Evolutionary conservation across 2,329 filamentous ascomycete genomes (phyloP).

Genomic region (Lecanoromycetidae sp.): DNA sequence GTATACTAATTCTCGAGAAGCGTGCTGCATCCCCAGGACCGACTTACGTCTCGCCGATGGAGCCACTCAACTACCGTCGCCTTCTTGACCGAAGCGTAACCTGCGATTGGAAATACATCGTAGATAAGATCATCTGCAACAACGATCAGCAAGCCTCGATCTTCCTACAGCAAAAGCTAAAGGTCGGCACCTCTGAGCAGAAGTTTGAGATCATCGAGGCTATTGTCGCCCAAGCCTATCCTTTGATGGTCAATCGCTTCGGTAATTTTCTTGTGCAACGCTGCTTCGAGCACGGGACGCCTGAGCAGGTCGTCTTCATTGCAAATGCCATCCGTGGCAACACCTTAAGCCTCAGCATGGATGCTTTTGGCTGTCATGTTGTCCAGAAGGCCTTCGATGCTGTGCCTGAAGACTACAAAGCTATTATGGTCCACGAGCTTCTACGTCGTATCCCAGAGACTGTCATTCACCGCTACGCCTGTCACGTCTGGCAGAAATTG

Average conservation of each 20-base stretch:
- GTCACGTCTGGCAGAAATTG: slow-evolving; percentile 98
- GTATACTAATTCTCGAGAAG: slow-evolving; percentile 25
- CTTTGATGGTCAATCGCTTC: slow-evolving; percentile 95
- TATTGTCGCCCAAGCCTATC: slow-evolving; percentile 88
- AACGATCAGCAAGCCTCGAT: slow-evolving; percentile 99
- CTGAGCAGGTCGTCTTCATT: slow-evolving; percentile 88
- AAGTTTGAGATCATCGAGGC: slow-evolving; percentile 96
- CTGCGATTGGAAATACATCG: slow-evolving; percentile 98
- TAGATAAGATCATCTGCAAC: slow-evolving; percentile 98
- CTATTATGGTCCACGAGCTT: slow-evolving; percentile 96
- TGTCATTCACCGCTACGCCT: slow-evolving; percentile 95
- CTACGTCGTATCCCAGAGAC: slow-evolving; percentile 92
- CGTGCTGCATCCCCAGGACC: slow-evolving; percentile 45
- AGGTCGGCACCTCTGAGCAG: slow-evolving; percentile 86
- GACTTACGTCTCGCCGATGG: slow-evolving; percentile 74
- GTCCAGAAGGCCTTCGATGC: slow-evolving; percentile 98
- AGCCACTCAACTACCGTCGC: slow-evolving; percentile 92
- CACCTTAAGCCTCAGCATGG: slow-evolving; percentile 90
- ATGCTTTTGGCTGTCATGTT: slow-evolving; percentile 95
- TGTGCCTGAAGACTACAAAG: slow-evolving; percentile 94
- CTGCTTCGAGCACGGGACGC: slow-evolving; percentile 95
- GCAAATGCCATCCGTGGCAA: slow-evolving; percentile 89
- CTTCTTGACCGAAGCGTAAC: slow-evolving; percentile 90
- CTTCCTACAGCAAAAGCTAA: slow-evolving; percentile 97
- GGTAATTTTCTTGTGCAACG: slow-evolving; percentile 97